These are phyloP conservation scores for Moringa oleifera DNA, from an alignment of 345 rosid genomes.

Conservation along the genomic window DNA sequence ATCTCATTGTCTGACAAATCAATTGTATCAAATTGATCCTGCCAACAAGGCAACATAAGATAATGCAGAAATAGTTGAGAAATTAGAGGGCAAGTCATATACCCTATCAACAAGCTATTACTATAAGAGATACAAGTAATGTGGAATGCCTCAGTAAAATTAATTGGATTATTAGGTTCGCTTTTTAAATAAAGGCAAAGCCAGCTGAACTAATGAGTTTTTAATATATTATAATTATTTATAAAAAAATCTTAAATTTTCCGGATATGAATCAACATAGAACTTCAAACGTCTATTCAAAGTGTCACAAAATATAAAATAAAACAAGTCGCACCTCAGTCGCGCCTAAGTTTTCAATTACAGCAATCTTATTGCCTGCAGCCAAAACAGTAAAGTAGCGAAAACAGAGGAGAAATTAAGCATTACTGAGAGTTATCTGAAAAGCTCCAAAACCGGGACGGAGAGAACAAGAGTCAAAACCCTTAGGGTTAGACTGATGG, in stretches of 20 bases:
- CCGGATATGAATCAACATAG: no score
- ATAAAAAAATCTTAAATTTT: no score
- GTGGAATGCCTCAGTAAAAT: neutral
- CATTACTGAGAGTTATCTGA: neutral
- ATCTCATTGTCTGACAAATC: conserved; percentile 99
- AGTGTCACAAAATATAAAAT: no score
- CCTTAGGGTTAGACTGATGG: conserved; percentile 17
- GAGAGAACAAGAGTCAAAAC: conserved; percentile 1
- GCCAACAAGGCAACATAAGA: conserved; percentile 20
- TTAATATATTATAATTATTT: no score
- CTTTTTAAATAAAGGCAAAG: no score
- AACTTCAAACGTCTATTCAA: neutral
- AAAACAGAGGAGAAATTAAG: neutral
- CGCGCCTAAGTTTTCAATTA: conserved; percentile 96
- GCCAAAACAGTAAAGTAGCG: neutral
- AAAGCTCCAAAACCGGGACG: neutral
- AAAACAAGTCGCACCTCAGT: conserved; percentile 63
- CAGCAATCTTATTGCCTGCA: conserved; percentile 92
- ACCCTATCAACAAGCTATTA: no score
- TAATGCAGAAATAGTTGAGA: neutral
- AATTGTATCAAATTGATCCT: conserved; percentile 98
- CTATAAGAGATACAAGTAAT: neutral
- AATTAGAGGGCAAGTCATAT: no score
- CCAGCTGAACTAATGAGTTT: neutral
- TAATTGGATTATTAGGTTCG: no score